Evolutionary conservation across 805 yeast species (phyloP).

Genomic region (Wickerhamiella vanderwaltii): DNA sequence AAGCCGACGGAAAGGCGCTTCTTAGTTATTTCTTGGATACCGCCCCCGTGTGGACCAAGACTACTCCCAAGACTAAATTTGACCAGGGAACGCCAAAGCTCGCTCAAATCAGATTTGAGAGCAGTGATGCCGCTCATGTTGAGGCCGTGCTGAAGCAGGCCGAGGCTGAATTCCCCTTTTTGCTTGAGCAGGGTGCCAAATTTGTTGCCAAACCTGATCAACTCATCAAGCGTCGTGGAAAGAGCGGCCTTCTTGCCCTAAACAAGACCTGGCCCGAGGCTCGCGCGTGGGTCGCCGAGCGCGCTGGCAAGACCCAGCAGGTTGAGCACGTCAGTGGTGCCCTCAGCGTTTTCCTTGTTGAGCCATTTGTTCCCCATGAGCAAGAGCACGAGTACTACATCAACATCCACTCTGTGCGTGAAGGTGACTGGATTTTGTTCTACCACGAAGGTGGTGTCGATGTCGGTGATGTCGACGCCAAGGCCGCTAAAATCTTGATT

Average conservation of each 20-base stretch:
- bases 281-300: conserved; percentile 33
- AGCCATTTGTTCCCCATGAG: conserved; percentile 38
- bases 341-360: conserved; percentile 33
- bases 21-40: conserved; percentile 32
- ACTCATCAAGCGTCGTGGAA: conserved; percentile 37
- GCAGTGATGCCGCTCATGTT: conserved; percentile 22
- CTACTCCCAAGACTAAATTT: conserved; percentile 26
- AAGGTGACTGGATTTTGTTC: conserved; percentile 37
- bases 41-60: conserved; percentile 29
- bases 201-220: conserved; percentile 39
- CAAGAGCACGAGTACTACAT: conserved; percentile 36
- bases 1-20: conserved; percentile 37
- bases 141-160: conserved; percentile 28
- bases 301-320: conserved; percentile 31
- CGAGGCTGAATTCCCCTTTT: conserved; percentile 34
- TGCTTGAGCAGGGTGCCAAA: conserved; percentile 27
- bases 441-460: conserved; percentile 40
- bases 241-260: conserved; percentile 33
- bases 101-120: conserved; percentile 28
- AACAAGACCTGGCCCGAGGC: conserved; percentile 35
- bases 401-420: conserved; percentile 37
- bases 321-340: conserved; percentile 33
- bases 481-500: conserved; percentile 33
- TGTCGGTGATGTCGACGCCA: conserved; percentile 37
- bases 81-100: conserved; percentile 29